Percentiles rank a stretch among this genome's conserved stretches.
phyloP scores from a whole-genome alignment of 2,329 filamentous ascomycete species.

The Trematosphaeria pertusa region DNA sequence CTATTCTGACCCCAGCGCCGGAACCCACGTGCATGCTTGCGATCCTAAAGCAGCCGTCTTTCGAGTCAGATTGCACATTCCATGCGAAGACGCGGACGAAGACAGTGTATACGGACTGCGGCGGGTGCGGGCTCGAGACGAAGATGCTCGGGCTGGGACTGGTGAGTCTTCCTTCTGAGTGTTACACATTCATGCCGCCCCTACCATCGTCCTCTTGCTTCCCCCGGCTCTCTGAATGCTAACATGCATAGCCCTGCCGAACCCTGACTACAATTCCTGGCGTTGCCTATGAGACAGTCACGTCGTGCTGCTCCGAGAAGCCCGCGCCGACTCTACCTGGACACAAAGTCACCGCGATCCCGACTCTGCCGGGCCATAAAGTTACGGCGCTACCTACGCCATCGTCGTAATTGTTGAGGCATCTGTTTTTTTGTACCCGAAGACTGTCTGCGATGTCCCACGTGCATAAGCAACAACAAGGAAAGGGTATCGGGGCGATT shows the following conservation, averaged over 20 bases:
- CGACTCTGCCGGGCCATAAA: no score
- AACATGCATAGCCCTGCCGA: conserved; percentile 25
- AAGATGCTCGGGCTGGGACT: conserved; percentile 29
- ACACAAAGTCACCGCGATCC: not conserved
- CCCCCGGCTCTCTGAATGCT: no score
- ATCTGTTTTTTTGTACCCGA: no score
- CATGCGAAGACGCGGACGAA: conserved; percentile 27
- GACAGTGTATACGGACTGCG: conserved; percentile 37
- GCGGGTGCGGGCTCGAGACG: conserved; percentile 30
- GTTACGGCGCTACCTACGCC: no score
- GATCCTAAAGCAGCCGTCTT: conserved; percentile 24
- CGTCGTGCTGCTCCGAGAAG: conserved; percentile 12
- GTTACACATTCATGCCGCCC: not conserved
- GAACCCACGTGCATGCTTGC: conserved; percentile 23
- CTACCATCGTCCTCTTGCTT: no score
- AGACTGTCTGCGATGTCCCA: no score
- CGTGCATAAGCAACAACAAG: no score
- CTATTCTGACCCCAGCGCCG: not conserved
- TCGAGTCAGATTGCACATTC: conserved; percentile 30
- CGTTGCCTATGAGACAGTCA: conserved; percentile 14
- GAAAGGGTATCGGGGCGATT: no score
- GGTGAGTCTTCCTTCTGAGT: conserved; percentile 20
- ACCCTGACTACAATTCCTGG: conserved; percentile 25
- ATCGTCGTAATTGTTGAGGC: no score
- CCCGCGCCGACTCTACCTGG: not conserved